Percentiles rank a stretch among this genome's conserved stretches.
Evolutionary conservation across 805 yeast species (phyloP).

Genomic region (Starmerella floris): DNA sequence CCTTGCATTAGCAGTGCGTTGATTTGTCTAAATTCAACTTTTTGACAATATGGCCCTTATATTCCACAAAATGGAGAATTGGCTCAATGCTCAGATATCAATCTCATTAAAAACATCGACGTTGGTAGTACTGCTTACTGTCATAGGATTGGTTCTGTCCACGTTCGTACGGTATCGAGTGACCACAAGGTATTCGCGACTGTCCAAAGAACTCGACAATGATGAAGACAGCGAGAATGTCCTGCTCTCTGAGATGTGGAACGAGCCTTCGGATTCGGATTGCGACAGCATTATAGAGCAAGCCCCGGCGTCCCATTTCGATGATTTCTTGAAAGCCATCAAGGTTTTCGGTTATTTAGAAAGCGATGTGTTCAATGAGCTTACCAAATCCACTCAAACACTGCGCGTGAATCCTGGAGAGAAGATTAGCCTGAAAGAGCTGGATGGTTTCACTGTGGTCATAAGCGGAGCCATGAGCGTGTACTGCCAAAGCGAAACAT

Average conservation of each 20-base stretch:
- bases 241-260: slow-evolving; percentile 36
- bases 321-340: slow-evolving; percentile 79
- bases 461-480: slow-evolving; percentile 85
- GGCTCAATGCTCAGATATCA: slow-evolving; percentile 8
- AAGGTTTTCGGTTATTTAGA: slow-evolving; percentile 90
- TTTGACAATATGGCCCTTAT: neutral
- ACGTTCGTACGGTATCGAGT: slow-evolving; percentile 48
- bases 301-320: slow-evolving; percentile 54
- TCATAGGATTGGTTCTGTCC: slow-evolving; percentile 30
- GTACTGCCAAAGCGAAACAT: slow-evolving; percentile 14
- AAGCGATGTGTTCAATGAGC: slow-evolving; percentile 77
- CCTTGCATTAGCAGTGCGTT: too few species aligned
- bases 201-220: slow-evolving; percentile 31
- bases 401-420: slow-evolving; percentile 70
- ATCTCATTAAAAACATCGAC: slow-evolving; percentile 17
- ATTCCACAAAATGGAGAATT: neutral
- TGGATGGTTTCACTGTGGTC: slow-evolving; percentile 77
- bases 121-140: slow-evolving; percentile 19
- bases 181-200: slow-evolving; percentile 48
- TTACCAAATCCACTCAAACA: slow-evolving; percentile 84
- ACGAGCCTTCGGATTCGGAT: slow-evolving; percentile 15
- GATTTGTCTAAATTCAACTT: too few species aligned
- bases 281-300: slow-evolving; percentile 26
- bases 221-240: slow-evolving; percentile 26
- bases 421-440: slow-evolving; percentile 55